Conservation (phyloP, 352 stramenopile genomes). For the Globisporangium abappressorium region DNA sequence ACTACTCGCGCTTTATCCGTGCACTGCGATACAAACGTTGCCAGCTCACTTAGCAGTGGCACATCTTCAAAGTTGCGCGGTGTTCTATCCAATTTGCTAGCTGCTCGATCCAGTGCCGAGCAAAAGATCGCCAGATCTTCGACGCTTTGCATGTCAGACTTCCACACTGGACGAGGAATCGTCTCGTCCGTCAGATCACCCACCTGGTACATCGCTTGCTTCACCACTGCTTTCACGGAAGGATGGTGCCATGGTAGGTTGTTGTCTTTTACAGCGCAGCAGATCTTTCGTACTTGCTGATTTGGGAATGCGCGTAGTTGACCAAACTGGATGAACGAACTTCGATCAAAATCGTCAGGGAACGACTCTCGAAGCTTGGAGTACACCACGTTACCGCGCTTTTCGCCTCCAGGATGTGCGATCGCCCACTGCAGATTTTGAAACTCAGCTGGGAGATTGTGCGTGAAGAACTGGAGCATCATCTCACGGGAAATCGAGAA, state of each 20-base stretch:
- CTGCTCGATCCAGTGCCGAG: conserved; percentile 7
- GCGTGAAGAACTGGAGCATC: conserved; percentile 33
- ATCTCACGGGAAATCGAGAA: conserved; percentile 26
- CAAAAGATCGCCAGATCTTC: conserved; percentile 16
- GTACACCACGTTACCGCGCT: conserved; percentile 48
- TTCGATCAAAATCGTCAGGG: conserved; percentile 22
- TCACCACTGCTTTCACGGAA: conserved; percentile 34
- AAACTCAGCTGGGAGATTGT: conserved; percentile 22
- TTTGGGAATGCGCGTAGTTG: conserved; percentile 44
- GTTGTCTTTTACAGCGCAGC: conserved; percentile 37
- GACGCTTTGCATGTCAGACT: conserved; percentile 32
- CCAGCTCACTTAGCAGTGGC: conserved; percentile 2
- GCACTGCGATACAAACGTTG: conserved; percentile 1
- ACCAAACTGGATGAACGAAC: conserved; percentile 30
- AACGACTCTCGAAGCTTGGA: conserved; percentile 23
- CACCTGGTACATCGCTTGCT: conserved; percentile 47
- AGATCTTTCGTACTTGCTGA: conserved; percentile 48
- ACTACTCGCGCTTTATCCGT: not conserved
- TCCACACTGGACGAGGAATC: conserved; percentile 29
- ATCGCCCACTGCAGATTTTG: conserved; percentile 41
- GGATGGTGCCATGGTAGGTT: conserved; percentile 37
- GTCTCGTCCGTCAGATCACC: conserved; percentile 33
- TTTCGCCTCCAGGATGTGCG: conserved; percentile 29
- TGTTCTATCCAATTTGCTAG: not conserved
- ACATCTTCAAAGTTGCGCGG: conserved; percentile 8